Conservation (phyloP, 2,329 filamentous ascomycete genomes). For the Penicillium sp. region DNA sequence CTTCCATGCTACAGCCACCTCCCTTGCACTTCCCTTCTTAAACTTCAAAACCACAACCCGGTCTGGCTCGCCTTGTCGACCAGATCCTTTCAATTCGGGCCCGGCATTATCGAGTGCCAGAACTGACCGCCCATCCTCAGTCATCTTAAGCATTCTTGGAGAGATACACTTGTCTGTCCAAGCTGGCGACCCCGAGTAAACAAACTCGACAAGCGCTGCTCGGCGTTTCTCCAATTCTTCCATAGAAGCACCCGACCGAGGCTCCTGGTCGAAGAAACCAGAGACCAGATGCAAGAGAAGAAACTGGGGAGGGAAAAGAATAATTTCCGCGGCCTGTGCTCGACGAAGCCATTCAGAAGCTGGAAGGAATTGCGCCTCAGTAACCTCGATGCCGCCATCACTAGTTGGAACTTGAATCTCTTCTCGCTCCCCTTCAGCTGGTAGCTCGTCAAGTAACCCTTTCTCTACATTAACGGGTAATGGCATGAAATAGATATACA, state of each 20-base stretch:
- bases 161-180: conserved; percentile 52
- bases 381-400: conserved; percentile 70
- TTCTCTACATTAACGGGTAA: conserved; percentile 43
- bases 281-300: conserved; percentile 57
- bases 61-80: conserved; percentile 53
- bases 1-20: conserved; percentile 54
- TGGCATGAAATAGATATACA: conserved; percentile 92
- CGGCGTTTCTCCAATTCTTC: conserved; percentile 40
- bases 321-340: conserved; percentile 66
- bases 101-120: conserved; percentile 58
- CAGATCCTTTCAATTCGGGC: conserved; percentile 53
- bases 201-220: conserved; percentile 50
- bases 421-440: conserved; percentile 50
- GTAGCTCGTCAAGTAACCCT: conserved; percentile 32
- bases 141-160: conserved; percentile 41
- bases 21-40: conserved; percentile 56
- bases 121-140: conserved; percentile 52
- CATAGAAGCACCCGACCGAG: conserved; percentile 20
- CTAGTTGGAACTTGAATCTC: conserved; percentile 67
- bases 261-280: conserved; percentile 48
- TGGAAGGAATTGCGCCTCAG: conserved; percentile 75
- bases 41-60: conserved; percentile 60
- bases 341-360: conserved; percentile 68
- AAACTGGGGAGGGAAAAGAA: conserved; percentile 88
- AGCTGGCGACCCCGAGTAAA: conserved; percentile 46